These are phyloP conservation scores for Dactylella cylindrospora DNA, from an alignment of 2,329 filamentous ascomycete species.

Conservation along the genomic window DNA sequence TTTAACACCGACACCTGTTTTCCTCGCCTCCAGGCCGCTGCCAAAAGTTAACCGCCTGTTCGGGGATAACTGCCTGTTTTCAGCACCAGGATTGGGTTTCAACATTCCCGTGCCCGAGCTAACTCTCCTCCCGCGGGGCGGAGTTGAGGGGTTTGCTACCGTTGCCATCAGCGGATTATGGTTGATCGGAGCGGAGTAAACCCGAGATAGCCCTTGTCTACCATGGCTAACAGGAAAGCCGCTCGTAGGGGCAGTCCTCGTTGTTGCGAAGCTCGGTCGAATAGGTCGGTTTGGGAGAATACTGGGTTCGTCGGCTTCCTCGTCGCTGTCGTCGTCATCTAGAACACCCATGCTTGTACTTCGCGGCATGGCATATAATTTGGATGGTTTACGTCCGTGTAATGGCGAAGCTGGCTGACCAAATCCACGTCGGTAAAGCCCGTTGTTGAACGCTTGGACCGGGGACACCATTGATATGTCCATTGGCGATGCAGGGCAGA, in stretches of 20 bases:
- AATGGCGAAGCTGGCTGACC: slow-evolving; percentile 25
- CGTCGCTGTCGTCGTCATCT: slow-evolving; percentile 16
- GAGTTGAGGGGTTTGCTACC: slow-evolving; percentile 25
- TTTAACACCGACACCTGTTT: slow-evolving; percentile 13
- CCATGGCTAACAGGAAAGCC: neutral
- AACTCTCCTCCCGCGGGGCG: slow-evolving; percentile 25
- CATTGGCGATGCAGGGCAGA: slow-evolving; percentile 41
- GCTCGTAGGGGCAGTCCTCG: slow-evolving; percentile 16
- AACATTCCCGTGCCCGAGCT: slow-evolving; percentile 15
- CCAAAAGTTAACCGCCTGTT: slow-evolving; percentile 19
- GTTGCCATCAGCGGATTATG: slow-evolving; percentile 27
- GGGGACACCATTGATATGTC: slow-evolving; percentile 37
- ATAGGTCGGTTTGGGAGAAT: slow-evolving; percentile 2
- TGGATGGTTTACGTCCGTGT: slow-evolving; percentile 17
- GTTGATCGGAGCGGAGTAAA: slow-evolving; percentile 31
- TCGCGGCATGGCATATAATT: slow-evolving; percentile 8
- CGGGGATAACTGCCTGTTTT: slow-evolving; percentile 28
- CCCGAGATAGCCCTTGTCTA: slow-evolving; percentile 25
- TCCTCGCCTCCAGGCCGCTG: slow-evolving; percentile 5
- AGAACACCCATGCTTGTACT: slow-evolving; percentile 14
- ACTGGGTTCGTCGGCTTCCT: slow-evolving; percentile 19
- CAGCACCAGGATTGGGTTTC: slow-evolving; percentile 31
- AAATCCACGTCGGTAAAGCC: slow-evolving; percentile 8
- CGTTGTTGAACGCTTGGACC: slow-evolving; percentile 7
- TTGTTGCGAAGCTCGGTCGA: slow-evolving; percentile 11